Percentiles rank a stretch among this genome's conserved stretches.
These are phyloP conservation scores for Ceratobasidium papillatum DNA, from an alignment of 1,284 basidiomycete genomes.

Conservation along the genomic window DNA sequence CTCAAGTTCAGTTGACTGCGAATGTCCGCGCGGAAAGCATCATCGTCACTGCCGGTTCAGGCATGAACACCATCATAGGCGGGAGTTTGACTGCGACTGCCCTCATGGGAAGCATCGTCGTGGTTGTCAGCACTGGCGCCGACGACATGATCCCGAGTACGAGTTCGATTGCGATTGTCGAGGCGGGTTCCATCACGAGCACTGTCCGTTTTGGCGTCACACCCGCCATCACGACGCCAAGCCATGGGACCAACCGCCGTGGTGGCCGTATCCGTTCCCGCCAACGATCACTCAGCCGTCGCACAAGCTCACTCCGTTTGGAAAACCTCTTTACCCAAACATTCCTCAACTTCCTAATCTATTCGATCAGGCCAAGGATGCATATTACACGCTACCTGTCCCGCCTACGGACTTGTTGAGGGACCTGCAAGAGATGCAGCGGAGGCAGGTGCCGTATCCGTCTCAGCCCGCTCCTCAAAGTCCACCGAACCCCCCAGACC, in stretches of 20 bases:
- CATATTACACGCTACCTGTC: constrained; percentile 2
- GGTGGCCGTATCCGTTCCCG: not conserved
- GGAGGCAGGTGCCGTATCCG: not conserved
- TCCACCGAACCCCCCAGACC: not conserved
- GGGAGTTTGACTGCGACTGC: not conserved
- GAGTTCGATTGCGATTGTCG: not conserved
- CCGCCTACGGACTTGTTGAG: not conserved
- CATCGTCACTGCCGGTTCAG: not conserved
- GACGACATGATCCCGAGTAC: not conserved
- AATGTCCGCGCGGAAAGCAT: not conserved
- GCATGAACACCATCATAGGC: not conserved
- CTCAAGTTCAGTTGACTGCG: too few species aligned
- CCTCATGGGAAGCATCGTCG: not conserved
- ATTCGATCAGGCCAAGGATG: not conserved
- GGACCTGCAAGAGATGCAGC: constrained; percentile 14
- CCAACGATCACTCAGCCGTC: not conserved
- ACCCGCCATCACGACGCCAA: not conserved
- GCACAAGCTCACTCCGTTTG: not conserved
- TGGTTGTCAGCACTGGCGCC: not conserved
- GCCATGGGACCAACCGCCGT: not conserved
- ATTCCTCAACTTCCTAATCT: not conserved
- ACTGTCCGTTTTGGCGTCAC: not conserved
- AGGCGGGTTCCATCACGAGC: not conserved
- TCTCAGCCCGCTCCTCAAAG: not conserved
- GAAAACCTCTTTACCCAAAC: not conserved